Percentiles rank a stretch among this genome's conserved stretches.
These are phyloP conservation scores for Rhynchospora breviuscula DNA, from an alignment of 176 grass and related monocot species.

Conservation along the genomic window DNA sequence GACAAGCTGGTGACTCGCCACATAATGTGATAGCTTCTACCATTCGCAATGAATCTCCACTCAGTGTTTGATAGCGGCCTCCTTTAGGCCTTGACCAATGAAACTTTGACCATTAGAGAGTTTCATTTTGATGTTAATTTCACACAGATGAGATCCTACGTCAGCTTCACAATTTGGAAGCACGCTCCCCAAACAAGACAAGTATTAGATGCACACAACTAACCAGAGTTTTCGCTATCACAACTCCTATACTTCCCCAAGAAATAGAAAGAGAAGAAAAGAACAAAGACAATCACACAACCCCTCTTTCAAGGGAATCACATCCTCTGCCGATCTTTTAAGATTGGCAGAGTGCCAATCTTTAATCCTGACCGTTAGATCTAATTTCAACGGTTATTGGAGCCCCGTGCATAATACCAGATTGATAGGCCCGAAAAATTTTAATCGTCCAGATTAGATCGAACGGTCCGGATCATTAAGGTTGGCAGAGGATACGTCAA, in stretches of 20 bases:
- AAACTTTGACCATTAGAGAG: background rate
- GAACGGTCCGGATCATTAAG: too few relatives aligned
- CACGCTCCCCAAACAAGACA: slow-evolving; percentile 12
- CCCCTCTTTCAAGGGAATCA: background rate
- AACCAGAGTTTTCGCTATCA: background rate
- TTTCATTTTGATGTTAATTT: background rate
- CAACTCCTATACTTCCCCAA: background rate
- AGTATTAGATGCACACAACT: slow-evolving; percentile 5
- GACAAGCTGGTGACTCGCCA: background rate
- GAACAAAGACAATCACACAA: background rate
- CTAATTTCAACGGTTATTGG: too few relatives aligned
- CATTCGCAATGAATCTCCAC: background rate
- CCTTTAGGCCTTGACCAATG: background rate
- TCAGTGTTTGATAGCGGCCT: background rate
- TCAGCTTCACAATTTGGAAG: background rate
- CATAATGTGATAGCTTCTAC: background rate
- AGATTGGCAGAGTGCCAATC: too few relatives aligned
- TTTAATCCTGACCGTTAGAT: too few relatives aligned
- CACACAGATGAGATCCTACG: background rate
- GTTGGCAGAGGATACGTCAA: too few relatives aligned
- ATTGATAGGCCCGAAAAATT: too few relatives aligned
- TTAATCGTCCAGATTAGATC: too few relatives aligned
- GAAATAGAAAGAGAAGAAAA: background rate
- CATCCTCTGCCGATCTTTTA: too few relatives aligned
- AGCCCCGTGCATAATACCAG: too few relatives aligned